These are phyloP conservation scores for Penicillium bovifimosum DNA, from an alignment of 495 filamentous ascomycete genomes.

Conservation along the genomic window DNA sequence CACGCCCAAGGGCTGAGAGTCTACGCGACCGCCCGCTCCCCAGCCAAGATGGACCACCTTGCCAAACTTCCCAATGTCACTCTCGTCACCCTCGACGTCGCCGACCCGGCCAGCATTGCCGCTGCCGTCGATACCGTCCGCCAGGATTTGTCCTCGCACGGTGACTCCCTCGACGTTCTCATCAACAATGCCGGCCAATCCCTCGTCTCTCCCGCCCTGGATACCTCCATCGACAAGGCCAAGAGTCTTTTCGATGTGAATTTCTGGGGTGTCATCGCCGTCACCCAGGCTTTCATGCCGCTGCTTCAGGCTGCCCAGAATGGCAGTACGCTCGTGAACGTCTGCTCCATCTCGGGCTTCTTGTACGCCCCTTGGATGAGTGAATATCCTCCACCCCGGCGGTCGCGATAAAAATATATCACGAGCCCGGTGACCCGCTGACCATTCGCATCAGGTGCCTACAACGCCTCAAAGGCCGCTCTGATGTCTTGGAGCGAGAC, in stretches of 20 bases:
- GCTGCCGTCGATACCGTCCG: neutral
- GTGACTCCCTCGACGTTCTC: neutral
- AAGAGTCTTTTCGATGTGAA: slow-evolving; percentile 57
- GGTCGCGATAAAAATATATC: neutral
- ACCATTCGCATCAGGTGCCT: slow-evolving; percentile 24
- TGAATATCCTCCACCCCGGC: neutral
- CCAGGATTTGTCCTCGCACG: neutral
- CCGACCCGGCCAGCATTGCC: neutral
- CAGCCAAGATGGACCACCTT: neutral
- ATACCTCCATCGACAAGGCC: slow-evolving; percentile 46
- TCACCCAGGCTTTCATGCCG: slow-evolving; percentile 50
- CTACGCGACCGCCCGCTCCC: neutral
- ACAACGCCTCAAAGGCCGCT: slow-evolving; percentile 28
- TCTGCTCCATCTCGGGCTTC: neutral
- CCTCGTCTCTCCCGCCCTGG: slow-evolving; percentile 23
- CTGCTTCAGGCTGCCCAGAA: slow-evolving; percentile 49
- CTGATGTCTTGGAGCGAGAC: slow-evolving; percentile 19
- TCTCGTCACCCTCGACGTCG: neutral
- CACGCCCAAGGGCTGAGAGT: neutral
- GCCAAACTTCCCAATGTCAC: neutral
- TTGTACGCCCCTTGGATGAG: slow-evolving; percentile 30
- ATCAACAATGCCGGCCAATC: neutral
- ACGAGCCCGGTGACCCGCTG: neutral
- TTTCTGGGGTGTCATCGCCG: slow-evolving; percentile 52
- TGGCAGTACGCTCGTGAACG: slow-evolving; percentile 12